phyloP scores from a whole-genome alignment of 2,329 filamentous ascomycete species.

The Fusarium clavum region DNA sequence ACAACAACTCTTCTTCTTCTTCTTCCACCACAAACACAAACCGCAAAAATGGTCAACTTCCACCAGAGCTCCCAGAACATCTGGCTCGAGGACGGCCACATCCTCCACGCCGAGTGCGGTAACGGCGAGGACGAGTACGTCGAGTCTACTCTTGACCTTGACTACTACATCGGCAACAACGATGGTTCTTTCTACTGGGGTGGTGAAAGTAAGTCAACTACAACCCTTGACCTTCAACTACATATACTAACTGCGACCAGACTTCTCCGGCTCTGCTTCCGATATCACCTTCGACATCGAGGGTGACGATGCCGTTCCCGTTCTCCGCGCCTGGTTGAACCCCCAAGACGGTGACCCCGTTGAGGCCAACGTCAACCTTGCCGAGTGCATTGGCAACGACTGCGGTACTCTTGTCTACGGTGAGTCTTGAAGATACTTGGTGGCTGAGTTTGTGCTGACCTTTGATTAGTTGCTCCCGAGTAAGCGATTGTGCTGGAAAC shows the following conservation, averaged over 20 bases:
- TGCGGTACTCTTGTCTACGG: constrained; percentile 53
- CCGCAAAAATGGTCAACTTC: constrained; percentile 54
- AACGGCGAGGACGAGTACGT: constrained; percentile 57
- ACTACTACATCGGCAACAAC: constrained; percentile 63
- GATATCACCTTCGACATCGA: constrained; percentile 62
- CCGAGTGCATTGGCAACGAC: constrained; percentile 65
- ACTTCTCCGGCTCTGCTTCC: constrained; percentile 60
- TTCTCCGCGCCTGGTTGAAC: constrained; percentile 63
- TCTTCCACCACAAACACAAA: background rate
- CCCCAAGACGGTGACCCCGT: constrained; percentile 56
- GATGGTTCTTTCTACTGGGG: constrained; percentile 62
- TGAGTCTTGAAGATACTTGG: background rate
- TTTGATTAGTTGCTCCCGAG: background rate
- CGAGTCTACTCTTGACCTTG: constrained; percentile 62
- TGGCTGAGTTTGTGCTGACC: background rate
- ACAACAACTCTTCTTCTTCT: background rate
- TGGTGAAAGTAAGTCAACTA: constrained; percentile 44
- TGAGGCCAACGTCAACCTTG: constrained; percentile 64
- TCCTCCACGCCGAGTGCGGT: constrained; percentile 58
- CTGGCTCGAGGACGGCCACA: constrained; percentile 61
- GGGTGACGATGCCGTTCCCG: constrained; percentile 60
- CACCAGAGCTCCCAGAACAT: constrained; percentile 60
- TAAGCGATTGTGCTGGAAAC: background rate
- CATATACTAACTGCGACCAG: constrained; percentile 18
- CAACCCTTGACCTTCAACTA: background rate